These are phyloP conservation scores for Colletotrichum australisinense DNA, from an alignment of 2,329 filamentous ascomycete species.

Conservation along the genomic window DNA sequence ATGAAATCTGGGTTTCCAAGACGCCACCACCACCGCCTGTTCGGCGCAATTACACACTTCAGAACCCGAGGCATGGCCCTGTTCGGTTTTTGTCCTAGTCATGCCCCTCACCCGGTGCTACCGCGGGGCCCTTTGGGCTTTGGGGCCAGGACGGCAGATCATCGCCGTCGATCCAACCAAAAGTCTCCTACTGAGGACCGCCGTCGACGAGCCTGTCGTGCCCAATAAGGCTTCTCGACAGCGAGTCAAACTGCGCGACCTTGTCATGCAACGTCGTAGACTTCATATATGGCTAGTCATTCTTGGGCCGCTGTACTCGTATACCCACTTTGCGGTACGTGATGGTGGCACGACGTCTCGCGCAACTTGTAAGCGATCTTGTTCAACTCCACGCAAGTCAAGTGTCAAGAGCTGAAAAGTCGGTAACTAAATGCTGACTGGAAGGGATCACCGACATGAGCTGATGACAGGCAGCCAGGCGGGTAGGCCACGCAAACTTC, in stretches of 20 bases:
- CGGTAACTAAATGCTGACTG: not conserved
- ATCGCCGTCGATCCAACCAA: conserved; percentile 12
- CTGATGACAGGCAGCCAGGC: conserved; percentile 4
- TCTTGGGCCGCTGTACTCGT: not conserved
- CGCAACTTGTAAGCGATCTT: not conserved
- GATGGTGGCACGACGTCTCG: not conserved
- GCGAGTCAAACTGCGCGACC: not conserved
- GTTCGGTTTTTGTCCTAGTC: not conserved
- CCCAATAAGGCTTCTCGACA: not conserved
- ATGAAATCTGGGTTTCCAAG: not conserved
- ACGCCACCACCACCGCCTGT: not conserved
- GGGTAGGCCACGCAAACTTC: not conserved
- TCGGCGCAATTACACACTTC: conserved; percentile 29
- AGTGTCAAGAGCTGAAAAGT: not conserved
- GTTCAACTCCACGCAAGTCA: not conserved
- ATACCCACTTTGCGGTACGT: not conserved
- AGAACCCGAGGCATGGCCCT: not conserved
- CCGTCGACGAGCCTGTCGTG: not conserved
- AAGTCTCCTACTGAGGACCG: conserved; percentile 1
- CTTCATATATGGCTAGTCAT: not conserved
- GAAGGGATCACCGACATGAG: conserved; percentile 18
- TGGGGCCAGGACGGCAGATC: conserved; percentile 9
- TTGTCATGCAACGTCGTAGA: not conserved
- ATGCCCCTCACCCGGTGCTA: conserved; percentile 12
- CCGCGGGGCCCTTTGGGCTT: conserved; percentile 5